Evolutionary conservation across 2,329 filamentous ascomycete genomes (phyloP).

Genomic region (Colletotrichum brevisporum): DNA sequence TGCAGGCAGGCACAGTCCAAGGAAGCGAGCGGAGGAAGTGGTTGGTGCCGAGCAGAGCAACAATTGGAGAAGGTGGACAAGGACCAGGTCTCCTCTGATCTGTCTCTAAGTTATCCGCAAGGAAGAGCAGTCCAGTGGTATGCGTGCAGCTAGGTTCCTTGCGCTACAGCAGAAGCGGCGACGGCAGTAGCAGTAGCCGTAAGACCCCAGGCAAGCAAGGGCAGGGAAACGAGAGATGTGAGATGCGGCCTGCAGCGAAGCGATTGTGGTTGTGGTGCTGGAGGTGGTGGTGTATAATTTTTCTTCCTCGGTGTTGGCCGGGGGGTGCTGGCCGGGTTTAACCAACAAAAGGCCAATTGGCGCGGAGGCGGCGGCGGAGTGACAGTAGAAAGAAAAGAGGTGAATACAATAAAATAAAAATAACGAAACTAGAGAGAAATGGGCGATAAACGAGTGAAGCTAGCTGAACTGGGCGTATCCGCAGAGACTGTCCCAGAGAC

Average conservation of each 20-base stretch:
- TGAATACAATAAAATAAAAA: conserved; percentile 4
- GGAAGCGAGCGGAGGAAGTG: conserved; percentile 26
- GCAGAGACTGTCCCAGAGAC: not conserved
- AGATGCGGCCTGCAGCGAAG: conserved; percentile 29
- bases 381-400: not conserved
- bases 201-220: conserved; percentile 32
- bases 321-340: conserved; percentile 23
- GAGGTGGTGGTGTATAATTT: not conserved
- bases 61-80: not conserved
- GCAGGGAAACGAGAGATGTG: conserved; percentile 30
- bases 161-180: conserved; percentile 29
- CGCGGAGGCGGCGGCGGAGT: not conserved
- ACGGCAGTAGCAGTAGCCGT: conserved; percentile 8
- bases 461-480: conserved; percentile 9
- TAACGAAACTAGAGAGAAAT: not conserved
- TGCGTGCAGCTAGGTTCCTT: no score
- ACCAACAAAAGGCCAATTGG: conserved; percentile 8
- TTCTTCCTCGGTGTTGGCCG: conserved; percentile 16
- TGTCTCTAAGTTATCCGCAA: conserved; percentile 19
- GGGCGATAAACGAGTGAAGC: conserved; percentile 19
- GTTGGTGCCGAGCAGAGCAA: conserved; percentile 26
- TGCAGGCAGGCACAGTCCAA: not conserved
- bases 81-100: not conserved
- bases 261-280: conserved; percentile 24
- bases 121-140: no score